Evolutionary conservation across 306 rosid species (phyloP).

Genomic region (Vigna nakashimae): DNA sequence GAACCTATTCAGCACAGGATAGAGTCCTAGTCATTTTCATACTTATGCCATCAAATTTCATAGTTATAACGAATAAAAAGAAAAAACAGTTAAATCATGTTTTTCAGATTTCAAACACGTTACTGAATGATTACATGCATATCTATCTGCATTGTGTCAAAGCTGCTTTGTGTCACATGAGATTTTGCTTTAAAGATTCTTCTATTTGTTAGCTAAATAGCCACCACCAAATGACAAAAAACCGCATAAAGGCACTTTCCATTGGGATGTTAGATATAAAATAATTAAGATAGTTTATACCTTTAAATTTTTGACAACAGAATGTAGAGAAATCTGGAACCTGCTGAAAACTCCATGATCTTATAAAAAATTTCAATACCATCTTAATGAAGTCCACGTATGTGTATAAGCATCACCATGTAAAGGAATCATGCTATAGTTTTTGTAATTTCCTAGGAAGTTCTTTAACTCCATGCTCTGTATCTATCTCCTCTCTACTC

Average conservation of each 20-base stretch:
- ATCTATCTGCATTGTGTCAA: background rate
- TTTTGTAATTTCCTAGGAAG: background rate
- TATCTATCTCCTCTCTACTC: background rate
- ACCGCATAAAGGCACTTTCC: no score
- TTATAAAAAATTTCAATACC: background rate
- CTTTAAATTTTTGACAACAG: background rate
- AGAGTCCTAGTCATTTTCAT: conserved; percentile 36
- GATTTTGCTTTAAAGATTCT: background rate
- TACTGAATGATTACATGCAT: background rate
- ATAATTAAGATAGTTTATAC: background rate
- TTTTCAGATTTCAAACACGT: background rate
- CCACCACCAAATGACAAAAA: background rate
- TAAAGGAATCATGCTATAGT: conserved; percentile 4
- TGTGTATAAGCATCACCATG: background rate
- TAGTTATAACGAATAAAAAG: background rate
- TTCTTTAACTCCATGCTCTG: background rate
- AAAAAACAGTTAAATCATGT: background rate
- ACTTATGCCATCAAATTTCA: background rate
- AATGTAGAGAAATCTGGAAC: background rate
- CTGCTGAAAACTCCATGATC: background rate
- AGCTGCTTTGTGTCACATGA: background rate
- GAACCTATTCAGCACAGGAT: conserved; percentile 11
- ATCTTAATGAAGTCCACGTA: conserved; percentile 17
- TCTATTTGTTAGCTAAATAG: conserved; percentile 1
- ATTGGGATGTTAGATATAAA: background rate